A percentile compares a stretch with the other conserved stretches of the same genome.
Evolutionary conservation across 106 monocot species (phyloP).

Genomic region (Phalaenopsis aphrodite): DNA sequence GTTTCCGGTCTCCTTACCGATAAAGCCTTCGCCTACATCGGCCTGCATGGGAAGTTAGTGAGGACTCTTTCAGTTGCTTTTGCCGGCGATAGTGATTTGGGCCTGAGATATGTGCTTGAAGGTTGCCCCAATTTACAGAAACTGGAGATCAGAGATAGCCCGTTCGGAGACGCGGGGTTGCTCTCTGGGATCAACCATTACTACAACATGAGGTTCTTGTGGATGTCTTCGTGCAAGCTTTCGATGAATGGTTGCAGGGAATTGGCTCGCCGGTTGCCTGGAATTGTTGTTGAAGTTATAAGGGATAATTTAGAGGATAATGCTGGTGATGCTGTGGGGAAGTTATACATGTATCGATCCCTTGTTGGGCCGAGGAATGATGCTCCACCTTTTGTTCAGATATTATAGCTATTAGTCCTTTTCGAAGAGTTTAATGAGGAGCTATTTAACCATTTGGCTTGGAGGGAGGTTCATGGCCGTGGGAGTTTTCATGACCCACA

Average conservation of each 20-base stretch:
- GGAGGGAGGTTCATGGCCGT: too few relatives aligned
- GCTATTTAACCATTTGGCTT: too few relatives aligned
- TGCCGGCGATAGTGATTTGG: slow-evolving; percentile 48
- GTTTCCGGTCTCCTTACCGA: slow-evolving; percentile 67
- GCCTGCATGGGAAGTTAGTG: slow-evolving; percentile 47
- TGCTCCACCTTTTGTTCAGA: slow-evolving; percentile 55
- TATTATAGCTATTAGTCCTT: slow-evolving; percentile 15
- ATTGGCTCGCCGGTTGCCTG: slow-evolving; percentile 49
- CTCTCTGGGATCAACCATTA: slow-evolving; percentile 56
- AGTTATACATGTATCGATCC: slow-evolving; percentile 68
- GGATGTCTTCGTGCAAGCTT: slow-evolving; percentile 61
- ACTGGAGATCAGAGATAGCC: slow-evolving; percentile 72
- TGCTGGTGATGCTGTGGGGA: slow-evolving; percentile 22
- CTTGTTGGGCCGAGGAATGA: slow-evolving; percentile 59
- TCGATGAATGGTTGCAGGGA: slow-evolving; percentile 41
- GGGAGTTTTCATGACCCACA: too few relatives aligned
- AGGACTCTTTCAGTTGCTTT: slow-evolving; percentile 71
- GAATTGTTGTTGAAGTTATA: slow-evolving; percentile 58
- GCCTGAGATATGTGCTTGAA: slow-evolving; percentile 41
- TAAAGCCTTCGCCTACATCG: slow-evolving; percentile 54
- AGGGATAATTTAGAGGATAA: slow-evolving; percentile 16
- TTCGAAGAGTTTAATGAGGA: too few relatives aligned
- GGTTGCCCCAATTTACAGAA: slow-evolving; percentile 65
- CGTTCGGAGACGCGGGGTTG: slow-evolving; percentile 50
- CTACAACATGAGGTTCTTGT: slow-evolving; percentile 75